Base-by-base conservation (phyloP, 306 rosid species). In the Cyclanthera cordifolia region DNA sequence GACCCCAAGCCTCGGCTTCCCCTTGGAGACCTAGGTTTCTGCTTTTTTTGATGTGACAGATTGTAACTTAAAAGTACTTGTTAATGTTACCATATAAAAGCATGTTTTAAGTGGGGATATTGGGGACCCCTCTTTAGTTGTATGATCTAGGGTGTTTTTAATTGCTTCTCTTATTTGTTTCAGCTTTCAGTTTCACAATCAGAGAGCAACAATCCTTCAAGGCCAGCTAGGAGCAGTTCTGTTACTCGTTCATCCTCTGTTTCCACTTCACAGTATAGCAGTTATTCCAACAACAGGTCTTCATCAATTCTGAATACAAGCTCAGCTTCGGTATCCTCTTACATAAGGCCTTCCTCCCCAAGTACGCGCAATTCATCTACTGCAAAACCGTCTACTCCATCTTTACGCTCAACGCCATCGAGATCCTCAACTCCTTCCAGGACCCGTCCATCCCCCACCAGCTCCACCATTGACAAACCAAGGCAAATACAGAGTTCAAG, bases 291-390 rank as follows among this genome's bases (percentile, higher is more conserved):
- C 71, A 93, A 84, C 79, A 86, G 95, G 82, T 65, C 83, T 72
- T 80, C 86, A 43, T 76, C 86, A 52, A 85, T 93, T 77, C 96
- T 93, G 27, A 93, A 87, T 82, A 93, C 96, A 55, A 93, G 96
- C 81, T 93, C 99, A n/a, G 87, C 86, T 72, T 93, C 99, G n/a
- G 91, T 93, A 69, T 84, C 99, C 53, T 93, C 99, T 67, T 93
- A 87, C 77, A 82, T 81, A 8, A 75, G 99, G 78, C 88, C 99
- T 37, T 83, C 99, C 30, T 93, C 99, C 60, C 96, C 99, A 2
- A 43, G 74, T 56, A 75, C 87, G 67, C 95, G 91, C 67, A 76
- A 88, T 27, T 60, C 93, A 46, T 77, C 95, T 21, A 41, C 81
- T 0, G 69, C 88, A 37, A 87, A 91, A 73, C 90, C 99, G 70